Conservation (phyloP, 257 asterid species). For the Echium plantagineum region DNA sequence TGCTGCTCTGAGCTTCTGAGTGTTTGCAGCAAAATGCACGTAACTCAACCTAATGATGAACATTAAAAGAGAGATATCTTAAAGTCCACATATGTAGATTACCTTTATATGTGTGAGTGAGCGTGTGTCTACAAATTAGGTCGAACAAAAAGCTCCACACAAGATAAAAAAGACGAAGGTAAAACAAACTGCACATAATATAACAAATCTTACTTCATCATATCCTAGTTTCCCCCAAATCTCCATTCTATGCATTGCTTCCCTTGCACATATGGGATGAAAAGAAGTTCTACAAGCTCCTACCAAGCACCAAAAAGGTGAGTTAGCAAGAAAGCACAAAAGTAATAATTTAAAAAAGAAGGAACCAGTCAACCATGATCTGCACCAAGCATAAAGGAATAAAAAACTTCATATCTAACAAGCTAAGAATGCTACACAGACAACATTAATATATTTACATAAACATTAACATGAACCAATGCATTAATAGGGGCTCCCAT, state of each 20-base stretch:
- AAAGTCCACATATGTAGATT: neutral
- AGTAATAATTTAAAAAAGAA: neutral
- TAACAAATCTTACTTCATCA: slow-evolving; percentile 63
- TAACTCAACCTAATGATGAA: slow-evolving; percentile 57
- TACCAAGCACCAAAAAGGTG: slow-evolving; percentile 29
- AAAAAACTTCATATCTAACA: too few species aligned
- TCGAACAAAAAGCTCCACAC: neutral
- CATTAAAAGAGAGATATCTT: slow-evolving; percentile 5
- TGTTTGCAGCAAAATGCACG: slow-evolving; percentile 94
- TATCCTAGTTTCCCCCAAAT: slow-evolving; percentile 94
- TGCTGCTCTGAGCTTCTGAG: slow-evolving; percentile 50
- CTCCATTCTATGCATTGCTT: slow-evolving; percentile 88
- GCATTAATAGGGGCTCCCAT: too few species aligned
- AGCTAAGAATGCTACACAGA: too few species aligned
- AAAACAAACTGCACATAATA: slow-evolving; percentile 3
- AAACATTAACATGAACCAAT: too few species aligned
- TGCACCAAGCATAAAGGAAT: neutral
- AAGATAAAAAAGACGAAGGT: neutral
- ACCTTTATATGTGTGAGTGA: too few species aligned
- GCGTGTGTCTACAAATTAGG: slow-evolving; percentile 5
- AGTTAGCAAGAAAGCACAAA: slow-evolving; percentile 18
- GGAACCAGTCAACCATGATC: neutral
- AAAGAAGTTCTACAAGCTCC: slow-evolving; percentile 97
- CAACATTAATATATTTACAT: too few species aligned
- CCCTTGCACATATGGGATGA: slow-evolving; percentile 99